phyloP scores from a whole-genome alignment of 495 filamentous ascomycete species.

The Podospora appendiculata region DNA sequence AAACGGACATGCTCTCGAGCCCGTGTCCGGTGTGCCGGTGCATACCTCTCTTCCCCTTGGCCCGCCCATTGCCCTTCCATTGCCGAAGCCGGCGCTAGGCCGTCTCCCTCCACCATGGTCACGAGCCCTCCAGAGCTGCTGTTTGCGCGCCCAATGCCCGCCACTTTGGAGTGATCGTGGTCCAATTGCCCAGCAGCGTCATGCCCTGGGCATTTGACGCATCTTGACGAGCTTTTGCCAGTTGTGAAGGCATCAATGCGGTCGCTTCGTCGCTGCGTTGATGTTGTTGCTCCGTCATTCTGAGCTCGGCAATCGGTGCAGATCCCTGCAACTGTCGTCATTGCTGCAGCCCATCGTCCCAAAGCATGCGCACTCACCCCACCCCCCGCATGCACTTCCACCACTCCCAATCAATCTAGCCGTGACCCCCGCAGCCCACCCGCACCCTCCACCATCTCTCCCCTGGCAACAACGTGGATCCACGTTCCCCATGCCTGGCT shows the following conservation, averaged over 20 bases:
- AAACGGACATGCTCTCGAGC: neutral
- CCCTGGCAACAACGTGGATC: no score
- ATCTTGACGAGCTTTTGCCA: no score
- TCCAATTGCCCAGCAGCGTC: conserved; percentile 11
- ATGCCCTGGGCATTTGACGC: conserved; percentile 9
- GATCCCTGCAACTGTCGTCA: conserved; percentile 20
- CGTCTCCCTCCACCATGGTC: neutral
- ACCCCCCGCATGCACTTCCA: conserved; percentile 9
- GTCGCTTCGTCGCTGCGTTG: conserved; percentile 1
- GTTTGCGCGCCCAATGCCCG: neutral
- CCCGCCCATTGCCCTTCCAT: conserved; percentile 1
- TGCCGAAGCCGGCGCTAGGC: conserved; percentile 1
- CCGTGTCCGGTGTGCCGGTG: neutral
- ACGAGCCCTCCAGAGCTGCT: conserved; percentile 6
- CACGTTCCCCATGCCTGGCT: no score
- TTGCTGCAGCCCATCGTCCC: conserved; percentile 16
- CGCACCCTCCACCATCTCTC: conserved; percentile 4
- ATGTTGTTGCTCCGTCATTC: conserved; percentile 13
- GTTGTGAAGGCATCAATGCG: neutral
- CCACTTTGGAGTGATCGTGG: neutral
- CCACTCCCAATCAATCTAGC: neutral
- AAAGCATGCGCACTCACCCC: conserved; percentile 22
- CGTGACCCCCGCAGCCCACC: neutral
- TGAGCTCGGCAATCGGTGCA: conserved; percentile 2
- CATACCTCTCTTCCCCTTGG: neutral